A percentile compares a stretch with the other conserved stretches of the same genome.
Evolutionary conservation across 2,329 filamentous ascomycete species (phyloP).

Genomic region (Trichophyton schoenleinii): DNA sequence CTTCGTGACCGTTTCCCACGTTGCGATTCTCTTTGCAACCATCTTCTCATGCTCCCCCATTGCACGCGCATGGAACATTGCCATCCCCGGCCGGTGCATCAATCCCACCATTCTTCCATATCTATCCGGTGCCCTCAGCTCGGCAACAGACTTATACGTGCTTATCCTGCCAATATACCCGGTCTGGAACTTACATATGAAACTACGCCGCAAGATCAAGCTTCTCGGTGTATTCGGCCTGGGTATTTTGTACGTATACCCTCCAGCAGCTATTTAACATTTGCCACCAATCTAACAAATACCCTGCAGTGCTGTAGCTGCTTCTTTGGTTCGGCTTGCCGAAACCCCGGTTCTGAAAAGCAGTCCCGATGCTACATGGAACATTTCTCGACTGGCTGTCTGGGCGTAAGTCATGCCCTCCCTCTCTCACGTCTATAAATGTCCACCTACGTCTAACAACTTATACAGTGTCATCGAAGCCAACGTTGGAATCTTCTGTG

Average conservation of each 20-base stretch:
- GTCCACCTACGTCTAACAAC: not conserved
- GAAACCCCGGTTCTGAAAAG: not conserved
- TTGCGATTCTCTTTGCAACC: slow-evolving; percentile 15
- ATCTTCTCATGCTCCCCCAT: slow-evolving; percentile 15
- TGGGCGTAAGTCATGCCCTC: not conserved
- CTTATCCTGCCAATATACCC: slow-evolving; percentile 4
- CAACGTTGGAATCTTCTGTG: slow-evolving; percentile 1
- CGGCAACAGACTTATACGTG: not conserved
- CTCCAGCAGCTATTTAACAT: not conserved
- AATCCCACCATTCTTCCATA: slow-evolving; percentile 7
- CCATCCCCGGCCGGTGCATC: slow-evolving; percentile 13
- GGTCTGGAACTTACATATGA: not conserved
- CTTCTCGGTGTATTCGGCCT: slow-evolving; percentile 1
- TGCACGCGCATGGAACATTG: slow-evolving; percentile 13
- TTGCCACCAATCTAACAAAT: not conserved
- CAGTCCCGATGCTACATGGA: slow-evolving; percentile 1
- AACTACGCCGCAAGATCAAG: not conserved
- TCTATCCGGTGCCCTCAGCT: not conserved
- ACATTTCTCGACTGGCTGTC: not conserved
- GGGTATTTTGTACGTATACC: not conserved
- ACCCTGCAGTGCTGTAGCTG: not conserved
- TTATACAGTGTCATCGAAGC: slow-evolving; percentile 1
- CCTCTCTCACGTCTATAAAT: not conserved
- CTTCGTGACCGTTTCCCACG: slow-evolving; percentile 15
- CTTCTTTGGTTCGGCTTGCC: not conserved